These are phyloP conservation scores for Mycena galericulata DNA, from an alignment of 768 basidiomycete genomes.

Conservation along the genomic window DNA sequence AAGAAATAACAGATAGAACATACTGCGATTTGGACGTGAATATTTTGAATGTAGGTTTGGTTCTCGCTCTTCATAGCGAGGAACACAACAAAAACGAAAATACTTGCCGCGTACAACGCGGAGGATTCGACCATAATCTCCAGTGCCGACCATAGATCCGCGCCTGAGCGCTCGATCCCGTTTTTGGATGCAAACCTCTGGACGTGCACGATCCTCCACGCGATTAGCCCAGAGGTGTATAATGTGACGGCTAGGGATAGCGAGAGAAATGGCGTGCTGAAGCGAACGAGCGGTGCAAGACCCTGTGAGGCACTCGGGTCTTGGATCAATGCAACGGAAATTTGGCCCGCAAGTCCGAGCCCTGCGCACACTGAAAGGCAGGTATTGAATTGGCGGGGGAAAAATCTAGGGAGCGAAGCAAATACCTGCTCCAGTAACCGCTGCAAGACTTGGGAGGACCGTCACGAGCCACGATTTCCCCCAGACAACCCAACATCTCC, in stretches of 20 bases:
- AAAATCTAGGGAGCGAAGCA: neutral
- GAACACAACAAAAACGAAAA: conserved; percentile 39
- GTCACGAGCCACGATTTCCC: conserved; percentile 16
- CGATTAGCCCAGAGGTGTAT: conserved; percentile 11
- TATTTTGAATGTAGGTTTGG: conserved; percentile 42
- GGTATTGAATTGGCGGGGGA: no score
- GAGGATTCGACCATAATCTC: conserved; percentile 19
- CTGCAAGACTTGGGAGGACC: conserved; percentile 1
- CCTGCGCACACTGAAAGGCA: conserved; percentile 10
- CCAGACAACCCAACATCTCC: conserved; percentile 31
- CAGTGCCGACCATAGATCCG: conserved; percentile 29
- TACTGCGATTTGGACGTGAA: conserved; percentile 29
- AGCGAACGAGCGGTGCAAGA: conserved; percentile 9
- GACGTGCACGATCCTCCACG: conserved; percentile 35
- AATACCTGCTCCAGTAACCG: conserved; percentile 13
- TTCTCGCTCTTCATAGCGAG: conserved; percentile 40
- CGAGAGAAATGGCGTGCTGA: conserved; percentile 9
- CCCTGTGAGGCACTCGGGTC: neutral
- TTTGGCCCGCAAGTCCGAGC: conserved; percentile 12
- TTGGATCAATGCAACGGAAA: neutral
- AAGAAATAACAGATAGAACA: neutral
- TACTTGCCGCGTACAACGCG: conserved; percentile 13
- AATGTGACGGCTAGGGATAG: conserved; percentile 10
- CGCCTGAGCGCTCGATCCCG: conserved; percentile 39
- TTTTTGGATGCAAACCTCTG: conserved; percentile 38